Evolutionary conservation across 176 grass and related monocot genomes (phyloP), one percentile per base, ranked within the genome.

Genomic region (Otatea glauca): DNA sequence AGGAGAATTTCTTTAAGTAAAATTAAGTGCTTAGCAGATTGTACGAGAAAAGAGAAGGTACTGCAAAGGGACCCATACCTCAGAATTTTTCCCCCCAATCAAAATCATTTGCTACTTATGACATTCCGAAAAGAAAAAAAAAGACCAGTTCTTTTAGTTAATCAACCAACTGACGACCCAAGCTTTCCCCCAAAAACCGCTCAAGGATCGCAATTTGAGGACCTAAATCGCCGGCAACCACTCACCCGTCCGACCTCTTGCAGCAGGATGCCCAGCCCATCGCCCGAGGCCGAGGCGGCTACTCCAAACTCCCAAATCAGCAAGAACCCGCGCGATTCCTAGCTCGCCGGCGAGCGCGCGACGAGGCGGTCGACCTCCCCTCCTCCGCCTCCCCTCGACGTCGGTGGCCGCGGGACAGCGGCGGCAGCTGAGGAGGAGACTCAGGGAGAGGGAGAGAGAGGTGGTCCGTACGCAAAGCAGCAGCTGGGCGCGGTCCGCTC

Each of bases 221-320:
- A 7, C 5, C 2, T 18, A 55, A 77, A 49, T 49, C 51, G 13
- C 2, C 29, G 6, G 3, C 8, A 12, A 32, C 1, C 39, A 90
- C 89, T 90, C 80, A 90, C 89, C 89, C 68, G 60, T 79, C 69
- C 6, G 80, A 14, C 32, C 80, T 11, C 79, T 61, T 87, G 80
- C 79, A 90, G 89, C 89, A 90, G 74, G 68, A 90, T 8, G 76
- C 41, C 80, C 68, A 79, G 74, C 84, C 68, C 89, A 90, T 87
- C 67, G 7, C 49, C 17, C 11, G 5, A 24, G 0, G 7, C 59
- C 58, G 66, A 32, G 56, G 23, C 1, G 23, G 45, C 68, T 29
- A 56, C 68, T 64, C 45, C 5, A 10, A 83, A 10, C 68, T 7
- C 41, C 29, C 48, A 50, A 34, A 58, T 79, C 74, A 50, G 39